Conservation (phyloP, 768 basidiomycete species). For the Chlorophyllum brunneum region DNA sequence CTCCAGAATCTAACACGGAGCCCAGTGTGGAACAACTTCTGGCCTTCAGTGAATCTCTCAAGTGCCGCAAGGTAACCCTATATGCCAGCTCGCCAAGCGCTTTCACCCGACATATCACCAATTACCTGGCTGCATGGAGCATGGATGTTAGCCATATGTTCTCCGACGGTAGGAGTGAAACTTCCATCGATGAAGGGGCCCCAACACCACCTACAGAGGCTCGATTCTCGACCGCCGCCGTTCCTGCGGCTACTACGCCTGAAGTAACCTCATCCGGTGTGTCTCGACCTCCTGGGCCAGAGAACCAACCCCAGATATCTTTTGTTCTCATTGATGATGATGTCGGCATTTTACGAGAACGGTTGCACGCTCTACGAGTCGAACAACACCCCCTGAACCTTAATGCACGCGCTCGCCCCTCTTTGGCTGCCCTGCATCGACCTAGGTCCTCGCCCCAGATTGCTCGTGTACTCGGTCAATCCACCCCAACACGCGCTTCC, state of each 20-base stretch:
- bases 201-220: slow-evolving; percentile 1
- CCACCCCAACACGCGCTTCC: slow-evolving; percentile 17
- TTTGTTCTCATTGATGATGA: slow-evolving; percentile 96
- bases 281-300: slow-evolving; percentile 18
- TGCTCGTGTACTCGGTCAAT: slow-evolving; percentile 46
- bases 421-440: slow-evolving; percentile 62
- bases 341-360: slow-evolving; percentile 70
- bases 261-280: slow-evolving; percentile 18
- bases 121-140: slow-evolving; percentile 92
- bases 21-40: slow-evolving; percentile 78
- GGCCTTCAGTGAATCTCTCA: slow-evolving; percentile 75
- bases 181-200: background rate
- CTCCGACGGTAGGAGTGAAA: slow-evolving; percentile 38
- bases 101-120: slow-evolving; percentile 91
- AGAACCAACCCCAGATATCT: slow-evolving; percentile 25
- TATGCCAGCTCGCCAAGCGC: slow-evolving; percentile 84
- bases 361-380: slow-evolving; percentile 62
- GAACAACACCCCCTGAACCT: slow-evolving; percentile 37
- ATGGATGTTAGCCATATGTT: slow-evolving; percentile 86
- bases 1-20: slow-evolving; percentile 58
- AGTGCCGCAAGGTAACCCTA: slow-evolving; percentile 78
- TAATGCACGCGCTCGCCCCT: slow-evolving; percentile 50
- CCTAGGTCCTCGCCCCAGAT: slow-evolving; percentile 82
- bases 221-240: slow-evolving; percentile 3
- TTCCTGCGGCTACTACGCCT: background rate